These are phyloP conservation scores for Debaryomycetaceae sp. DNA, from an alignment of 1,139 yeast species.

Conservation along the genomic window DNA sequence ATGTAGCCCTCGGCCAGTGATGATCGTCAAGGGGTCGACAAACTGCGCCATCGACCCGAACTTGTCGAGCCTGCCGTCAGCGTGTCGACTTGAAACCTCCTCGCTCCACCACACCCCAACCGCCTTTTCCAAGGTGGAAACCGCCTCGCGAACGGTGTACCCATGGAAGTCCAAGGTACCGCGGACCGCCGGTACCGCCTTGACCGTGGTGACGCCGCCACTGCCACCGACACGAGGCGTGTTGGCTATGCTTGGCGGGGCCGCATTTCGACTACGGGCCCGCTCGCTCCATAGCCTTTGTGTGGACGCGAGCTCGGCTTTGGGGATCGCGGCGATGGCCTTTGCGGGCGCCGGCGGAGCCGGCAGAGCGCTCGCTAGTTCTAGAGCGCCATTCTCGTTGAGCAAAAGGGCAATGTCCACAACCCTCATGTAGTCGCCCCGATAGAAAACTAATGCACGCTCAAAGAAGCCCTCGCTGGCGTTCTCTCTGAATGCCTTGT, in stretches of 20 bases:
- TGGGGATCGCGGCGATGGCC: too few species aligned
- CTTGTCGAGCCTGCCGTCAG: constrained; percentile 30
- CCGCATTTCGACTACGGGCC: too few species aligned
- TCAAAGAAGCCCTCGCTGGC: constrained; percentile 29
- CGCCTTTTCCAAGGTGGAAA: constrained; percentile 25
- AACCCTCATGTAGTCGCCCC: constrained; percentile 34
- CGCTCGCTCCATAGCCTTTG: too few species aligned
- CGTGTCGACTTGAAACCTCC: constrained; percentile 39
- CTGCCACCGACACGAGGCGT: too few species aligned
- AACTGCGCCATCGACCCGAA: constrained; percentile 26
- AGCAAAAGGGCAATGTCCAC: constrained; percentile 23
- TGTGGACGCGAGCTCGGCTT: too few species aligned
- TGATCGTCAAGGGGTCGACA: constrained; percentile 34
- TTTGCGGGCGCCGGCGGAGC: neutral
- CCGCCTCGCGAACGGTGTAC: constrained; percentile 40
- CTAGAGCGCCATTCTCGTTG: constrained; percentile 18
- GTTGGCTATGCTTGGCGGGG: too few species aligned
- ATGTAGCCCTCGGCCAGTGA: constrained; percentile 66
- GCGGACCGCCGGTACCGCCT: too few species aligned
- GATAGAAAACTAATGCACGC: constrained; percentile 32
- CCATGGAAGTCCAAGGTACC: constrained; percentile 51
- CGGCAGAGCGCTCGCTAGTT: constrained; percentile 10
- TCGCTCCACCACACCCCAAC: constrained; percentile 52
- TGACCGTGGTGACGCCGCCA: too few species aligned
- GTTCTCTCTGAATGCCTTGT: constrained; percentile 16